Percentiles rank a stretch among this genome's conserved stretches.
Conservation (phyloP, 345 rosid species). For the Brassica nigra region DNA sequence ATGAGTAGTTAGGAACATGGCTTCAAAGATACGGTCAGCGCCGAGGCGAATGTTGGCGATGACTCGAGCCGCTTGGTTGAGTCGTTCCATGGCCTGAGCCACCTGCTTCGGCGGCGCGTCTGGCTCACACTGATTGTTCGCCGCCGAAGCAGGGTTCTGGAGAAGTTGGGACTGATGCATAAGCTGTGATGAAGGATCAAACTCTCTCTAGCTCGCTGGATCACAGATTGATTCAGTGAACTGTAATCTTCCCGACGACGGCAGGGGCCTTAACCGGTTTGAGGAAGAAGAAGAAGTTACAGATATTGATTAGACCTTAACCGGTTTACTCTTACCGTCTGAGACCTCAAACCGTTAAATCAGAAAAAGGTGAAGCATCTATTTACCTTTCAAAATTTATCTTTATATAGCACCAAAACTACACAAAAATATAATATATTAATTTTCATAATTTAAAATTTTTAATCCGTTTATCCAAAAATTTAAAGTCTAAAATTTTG, state of each 20-base stretch:
- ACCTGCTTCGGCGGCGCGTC: conserved; percentile 99
- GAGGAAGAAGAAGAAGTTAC: background rate
- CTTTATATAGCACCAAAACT: too few relatives aligned
- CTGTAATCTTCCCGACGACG: background rate
- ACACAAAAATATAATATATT: too few relatives aligned
- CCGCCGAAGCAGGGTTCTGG: conserved; percentile 34
- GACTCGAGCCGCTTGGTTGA: conserved; percentile 77
- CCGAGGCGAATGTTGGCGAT: conserved; percentile 88
- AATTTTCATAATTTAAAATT: too few relatives aligned
- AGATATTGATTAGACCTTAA: background rate
- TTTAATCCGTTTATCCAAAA: too few relatives aligned
- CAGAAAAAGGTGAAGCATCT: background rate
- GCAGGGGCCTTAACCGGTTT: background rate
- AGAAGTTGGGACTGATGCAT: conserved; percentile 45
- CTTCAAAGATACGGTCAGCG: conserved; percentile 91
- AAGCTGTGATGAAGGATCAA: conserved; percentile 30
- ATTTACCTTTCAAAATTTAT: too few relatives aligned
- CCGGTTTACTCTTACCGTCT: background rate
- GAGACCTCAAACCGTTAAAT: background rate
- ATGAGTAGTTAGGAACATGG: conserved; percentile 60
- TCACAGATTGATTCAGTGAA: conserved; percentile 3
- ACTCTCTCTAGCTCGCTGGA: background rate
- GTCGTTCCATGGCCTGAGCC: conserved; percentile 89
- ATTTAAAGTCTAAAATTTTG: too few relatives aligned
- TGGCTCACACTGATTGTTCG: conserved; percentile 36